phyloP scores from a whole-genome alignment of 352 stramenopile genomes.

The Halophytophthora batemanensis region DNA sequence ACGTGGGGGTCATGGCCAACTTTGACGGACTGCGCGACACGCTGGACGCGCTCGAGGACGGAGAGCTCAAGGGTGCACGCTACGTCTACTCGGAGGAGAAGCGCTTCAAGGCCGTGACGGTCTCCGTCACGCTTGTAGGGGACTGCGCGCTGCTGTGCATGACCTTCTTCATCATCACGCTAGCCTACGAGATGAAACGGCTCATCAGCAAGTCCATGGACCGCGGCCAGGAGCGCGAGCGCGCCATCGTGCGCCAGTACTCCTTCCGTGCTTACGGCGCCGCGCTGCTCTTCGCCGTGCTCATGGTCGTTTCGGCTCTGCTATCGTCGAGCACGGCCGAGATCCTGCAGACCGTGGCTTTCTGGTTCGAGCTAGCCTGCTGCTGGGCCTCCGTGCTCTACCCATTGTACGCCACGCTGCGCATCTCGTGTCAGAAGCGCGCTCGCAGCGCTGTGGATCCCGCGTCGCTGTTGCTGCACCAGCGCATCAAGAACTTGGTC shows the following conservation, averaged over 20 bases:
- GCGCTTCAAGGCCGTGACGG: conserved; percentile 32
- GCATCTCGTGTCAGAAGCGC: conserved; percentile 48
- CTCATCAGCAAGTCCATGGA: conserved; percentile 71
- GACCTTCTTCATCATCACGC: conserved; percentile 60
- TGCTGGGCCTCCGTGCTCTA: conserved; percentile 61
- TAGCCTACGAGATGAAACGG: conserved; percentile 66
- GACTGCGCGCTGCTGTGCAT: conserved; percentile 59
- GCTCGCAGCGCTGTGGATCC: conserved; percentile 38
- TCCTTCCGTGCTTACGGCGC: conserved; percentile 37
- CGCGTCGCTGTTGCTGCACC: conserved; percentile 42
- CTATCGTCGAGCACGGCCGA: conserved; percentile 30
- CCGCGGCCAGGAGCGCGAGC: conserved; percentile 44
- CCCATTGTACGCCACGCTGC: conserved; percentile 43
- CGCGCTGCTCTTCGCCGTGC: conserved; percentile 31
- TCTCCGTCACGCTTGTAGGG: conserved; percentile 48
- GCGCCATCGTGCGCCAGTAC: conserved; percentile 51
- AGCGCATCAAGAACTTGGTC: conserved; percentile 67
- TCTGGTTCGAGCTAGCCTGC: conserved; percentile 43
- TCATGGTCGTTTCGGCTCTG: conserved; percentile 32
- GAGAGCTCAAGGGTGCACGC: conserved; percentile 47
- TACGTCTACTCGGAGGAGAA: conserved; percentile 41
- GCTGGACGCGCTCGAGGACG: conserved; percentile 44
- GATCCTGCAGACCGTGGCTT: conserved; percentile 31
- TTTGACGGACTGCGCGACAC: conserved; percentile 44
- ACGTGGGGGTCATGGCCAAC: conserved; percentile 49